phyloP scores from a whole-genome alignment of 2,329 filamentous ascomycete species.

The Aspergillus sp. region DNA sequence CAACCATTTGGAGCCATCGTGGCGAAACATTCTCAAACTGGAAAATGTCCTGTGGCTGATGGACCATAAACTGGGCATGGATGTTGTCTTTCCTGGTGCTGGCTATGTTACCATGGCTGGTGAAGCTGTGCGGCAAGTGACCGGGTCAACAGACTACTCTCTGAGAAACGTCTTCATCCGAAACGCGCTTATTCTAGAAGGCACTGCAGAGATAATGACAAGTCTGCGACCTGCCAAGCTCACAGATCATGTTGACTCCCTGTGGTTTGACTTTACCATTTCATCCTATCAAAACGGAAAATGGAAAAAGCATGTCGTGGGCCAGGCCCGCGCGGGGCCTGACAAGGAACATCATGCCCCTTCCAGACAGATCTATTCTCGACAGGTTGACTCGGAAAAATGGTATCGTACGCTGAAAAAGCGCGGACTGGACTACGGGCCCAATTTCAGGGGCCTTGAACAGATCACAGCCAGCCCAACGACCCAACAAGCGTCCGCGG shows the following conservation, averaged over 20 bases:
- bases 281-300: background rate
- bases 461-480: background rate
- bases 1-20: conserved; percentile 16
- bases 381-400: background rate
- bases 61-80: conserved; percentile 20
- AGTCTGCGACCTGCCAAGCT: background rate
- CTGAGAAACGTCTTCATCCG: conserved; percentile 9
- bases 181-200: conserved; percentile 5
- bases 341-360: background rate
- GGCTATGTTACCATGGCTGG: conserved; percentile 20
- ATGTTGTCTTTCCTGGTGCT: conserved; percentile 19
- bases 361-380: background rate
- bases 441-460: background rate
- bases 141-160: conserved; percentile 5
- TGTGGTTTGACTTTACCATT: background rate
- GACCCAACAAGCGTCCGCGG: background rate
- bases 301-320: background rate
- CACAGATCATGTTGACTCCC: background rate
- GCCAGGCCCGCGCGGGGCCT: background rate
- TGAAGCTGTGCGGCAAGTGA: conserved; percentile 15
- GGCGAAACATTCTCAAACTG: conserved; percentile 22
- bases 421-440: background rate
- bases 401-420: background rate
- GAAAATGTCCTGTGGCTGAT: conserved; percentile 24
- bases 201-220: background rate